Conservation (phyloP, 1,284 basidiomycete species). For the Heterobasidion irregulare region DNA sequence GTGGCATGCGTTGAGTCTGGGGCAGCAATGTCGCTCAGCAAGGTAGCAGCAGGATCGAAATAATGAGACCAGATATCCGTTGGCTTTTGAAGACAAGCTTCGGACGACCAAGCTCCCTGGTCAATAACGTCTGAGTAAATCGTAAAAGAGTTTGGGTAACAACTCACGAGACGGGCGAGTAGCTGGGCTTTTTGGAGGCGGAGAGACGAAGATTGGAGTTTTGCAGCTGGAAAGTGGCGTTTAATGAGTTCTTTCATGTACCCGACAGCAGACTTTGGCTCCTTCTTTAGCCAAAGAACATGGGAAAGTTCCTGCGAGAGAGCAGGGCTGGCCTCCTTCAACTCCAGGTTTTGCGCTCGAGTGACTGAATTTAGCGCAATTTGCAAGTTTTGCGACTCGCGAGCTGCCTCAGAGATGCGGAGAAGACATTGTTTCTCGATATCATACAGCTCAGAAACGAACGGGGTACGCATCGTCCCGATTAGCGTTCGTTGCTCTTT, state of each 20-base stretch:
- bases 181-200: slow-evolving; percentile 35
- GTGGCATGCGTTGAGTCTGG: slow-evolving; percentile 32
- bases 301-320: slow-evolving; percentile 81
- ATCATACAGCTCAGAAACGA: slow-evolving; percentile 42
- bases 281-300: slow-evolving; percentile 84
- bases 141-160: not conserved
- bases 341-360: slow-evolving; percentile 62
- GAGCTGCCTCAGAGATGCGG: slow-evolving; percentile 67
- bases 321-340: slow-evolving; percentile 31
- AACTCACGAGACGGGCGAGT: slow-evolving; percentile 52
- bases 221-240: slow-evolving; percentile 9
- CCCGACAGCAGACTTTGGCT: slow-evolving; percentile 79
- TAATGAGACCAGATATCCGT: slow-evolving; percentile 64
- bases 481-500: slow-evolving; percentile 66
- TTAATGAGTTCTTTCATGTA: slow-evolving; percentile 49
- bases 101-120: slow-evolving; percentile 85
- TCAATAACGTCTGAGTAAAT: not conserved
- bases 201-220: slow-evolving; percentile 6
- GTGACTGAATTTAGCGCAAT: slow-evolving; percentile 83
- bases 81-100: slow-evolving; percentile 80
- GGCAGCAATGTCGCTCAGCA: slow-evolving; percentile 23
- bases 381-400: slow-evolving; percentile 65
- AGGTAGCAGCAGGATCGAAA: slow-evolving; percentile 56
- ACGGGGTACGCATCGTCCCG: slow-evolving; percentile 55
- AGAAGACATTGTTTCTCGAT: slow-evolving; percentile 71